Conservation (phyloP, 1,139 yeast genomes). For the Trichomonascaceae sp. region DNA sequence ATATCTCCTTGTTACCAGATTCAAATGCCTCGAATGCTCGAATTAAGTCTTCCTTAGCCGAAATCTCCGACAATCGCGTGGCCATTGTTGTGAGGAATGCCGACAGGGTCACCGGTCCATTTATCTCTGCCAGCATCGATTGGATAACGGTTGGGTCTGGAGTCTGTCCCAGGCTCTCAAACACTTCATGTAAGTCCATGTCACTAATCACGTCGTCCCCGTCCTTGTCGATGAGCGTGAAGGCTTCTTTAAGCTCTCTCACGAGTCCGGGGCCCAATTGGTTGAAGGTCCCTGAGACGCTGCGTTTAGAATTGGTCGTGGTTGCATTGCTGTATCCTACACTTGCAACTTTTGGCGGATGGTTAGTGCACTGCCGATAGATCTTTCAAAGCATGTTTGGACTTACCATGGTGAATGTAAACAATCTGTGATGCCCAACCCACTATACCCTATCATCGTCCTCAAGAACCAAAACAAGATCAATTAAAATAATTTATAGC, state of each 20-base stretch:
- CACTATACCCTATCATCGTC: not conserved
- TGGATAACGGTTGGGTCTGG: constrained; percentile 29
- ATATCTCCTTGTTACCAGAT: constrained; percentile 26
- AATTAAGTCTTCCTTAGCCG: constrained; percentile 45
- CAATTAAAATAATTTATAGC: not conserved
- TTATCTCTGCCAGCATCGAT: constrained; percentile 37
- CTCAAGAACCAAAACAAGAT: not conserved
- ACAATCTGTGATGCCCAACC: too few relatives aligned
- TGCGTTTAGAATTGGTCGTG: constrained; percentile 6
- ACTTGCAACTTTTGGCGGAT: constrained; percentile 5
- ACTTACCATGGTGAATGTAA: constrained; percentile 1
- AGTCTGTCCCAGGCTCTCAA: constrained; percentile 36
- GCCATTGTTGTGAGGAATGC: constrained; percentile 61
- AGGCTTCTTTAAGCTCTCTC: constrained; percentile 37
- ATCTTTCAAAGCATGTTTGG: too few relatives aligned
- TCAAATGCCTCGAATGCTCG: constrained; percentile 54
- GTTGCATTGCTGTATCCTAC: constrained; percentile 5
- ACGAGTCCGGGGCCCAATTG: constrained; percentile 28
- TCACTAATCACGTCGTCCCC: constrained; percentile 56
- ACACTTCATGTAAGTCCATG: constrained; percentile 45
- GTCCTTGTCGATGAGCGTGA: constrained; percentile 67
- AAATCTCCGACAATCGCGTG: constrained; percentile 40
- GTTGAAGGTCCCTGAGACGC: constrained; percentile 23
- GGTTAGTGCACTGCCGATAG: not conserved
- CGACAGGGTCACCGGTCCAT: constrained; percentile 53